Base-by-base conservation (phyloP, 2,329 filamentous ascomycete genomes). In the Pyricularia pennisetigena region DNA sequence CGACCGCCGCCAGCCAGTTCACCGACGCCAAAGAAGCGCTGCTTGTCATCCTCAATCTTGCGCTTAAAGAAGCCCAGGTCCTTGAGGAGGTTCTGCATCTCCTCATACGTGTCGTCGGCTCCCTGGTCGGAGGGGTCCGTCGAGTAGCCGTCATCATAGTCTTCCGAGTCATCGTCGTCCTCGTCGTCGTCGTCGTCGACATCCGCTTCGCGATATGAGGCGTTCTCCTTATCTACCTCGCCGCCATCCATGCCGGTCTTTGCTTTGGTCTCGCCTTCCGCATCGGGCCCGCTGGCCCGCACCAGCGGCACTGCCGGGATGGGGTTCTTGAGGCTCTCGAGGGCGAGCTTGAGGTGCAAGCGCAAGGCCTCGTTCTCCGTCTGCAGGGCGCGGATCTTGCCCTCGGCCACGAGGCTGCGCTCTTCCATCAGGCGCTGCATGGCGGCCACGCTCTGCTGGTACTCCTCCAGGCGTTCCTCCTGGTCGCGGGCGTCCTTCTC, bases 401-500 rank as follows among this genome's bases (percentile, higher is more conserved):
- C 93, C 76, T 98, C 94, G 32, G 91, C 90, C 16, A 98, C 91
- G 77, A 96, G 90, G 70, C 90, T 88, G 71, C 90, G 90, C 80
- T 99, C 95, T 77, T 98, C 94, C 94, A 97, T 97, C 78, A 97
- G 87, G 69, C 94, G 89, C 78, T 98, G 93, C 90, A 99, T 93
- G 68, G 90, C 87, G 65, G 88, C 85, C 23, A 99, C 95, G 74
- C 94, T 91, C 71, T 89, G 88, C 81, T 99, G 95, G 79, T 98
- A 99, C 78, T 97, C 93, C 74, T 98, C 95, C 28, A 99, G 82
- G 73, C 90, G 90, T 77, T 95, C 92, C 71, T 93, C 92, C 71
- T 92, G 89, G 54, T 90, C 84, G 73, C 90, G 87, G 68, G 88
- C 90, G 73, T 94, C 92, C 76, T 92, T 90, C 78, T 95, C 92